Conservation (phyloP, 2,329 filamentous ascomycete species). For the Colletotrichum sp. region DNA sequence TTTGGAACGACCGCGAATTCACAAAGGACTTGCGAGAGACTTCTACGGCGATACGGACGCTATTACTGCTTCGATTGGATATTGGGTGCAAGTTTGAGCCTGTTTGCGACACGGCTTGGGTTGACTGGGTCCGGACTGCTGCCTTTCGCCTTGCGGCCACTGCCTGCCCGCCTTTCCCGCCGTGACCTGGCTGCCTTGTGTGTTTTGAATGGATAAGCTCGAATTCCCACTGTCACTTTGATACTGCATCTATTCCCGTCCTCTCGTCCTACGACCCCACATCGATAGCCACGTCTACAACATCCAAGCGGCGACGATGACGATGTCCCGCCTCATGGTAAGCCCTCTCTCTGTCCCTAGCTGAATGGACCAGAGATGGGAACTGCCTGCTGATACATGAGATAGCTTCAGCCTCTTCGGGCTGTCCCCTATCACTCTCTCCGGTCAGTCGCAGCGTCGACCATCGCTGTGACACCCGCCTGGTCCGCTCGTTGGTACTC, state of each 20-base stretch:
- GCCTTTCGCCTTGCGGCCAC: neutral
- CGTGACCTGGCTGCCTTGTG: neutral
- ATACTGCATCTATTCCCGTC: neutral
- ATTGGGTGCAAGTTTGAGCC: neutral
- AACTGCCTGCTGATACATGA: neutral
- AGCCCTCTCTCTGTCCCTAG: neutral
- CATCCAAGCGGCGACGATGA: neutral
- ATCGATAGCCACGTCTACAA: neutral
- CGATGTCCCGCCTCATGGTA: constrained; percentile 5
- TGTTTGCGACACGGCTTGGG: neutral
- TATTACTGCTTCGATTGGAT: neutral
- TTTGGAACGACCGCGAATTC: neutral
- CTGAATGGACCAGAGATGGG: neutral
- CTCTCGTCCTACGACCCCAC: neutral
- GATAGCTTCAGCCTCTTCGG: neutral
- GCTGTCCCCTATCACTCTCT: neutral
- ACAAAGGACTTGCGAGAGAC: neutral
- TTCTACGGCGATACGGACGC: neutral
- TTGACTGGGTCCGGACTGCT: neutral
- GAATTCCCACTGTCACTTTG: neutral
- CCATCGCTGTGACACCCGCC: neutral
- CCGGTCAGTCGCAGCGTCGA: neutral
- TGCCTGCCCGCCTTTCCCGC: neutral
- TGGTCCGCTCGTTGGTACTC: neutral
- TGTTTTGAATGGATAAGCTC: neutral